A percentile compares a stretch with the other conserved stretches of the same genome.
Evolutionary conservation across 2,329 filamentous ascomycete genomes (phyloP).

Genomic region (Monosporascus sp.): DNA sequence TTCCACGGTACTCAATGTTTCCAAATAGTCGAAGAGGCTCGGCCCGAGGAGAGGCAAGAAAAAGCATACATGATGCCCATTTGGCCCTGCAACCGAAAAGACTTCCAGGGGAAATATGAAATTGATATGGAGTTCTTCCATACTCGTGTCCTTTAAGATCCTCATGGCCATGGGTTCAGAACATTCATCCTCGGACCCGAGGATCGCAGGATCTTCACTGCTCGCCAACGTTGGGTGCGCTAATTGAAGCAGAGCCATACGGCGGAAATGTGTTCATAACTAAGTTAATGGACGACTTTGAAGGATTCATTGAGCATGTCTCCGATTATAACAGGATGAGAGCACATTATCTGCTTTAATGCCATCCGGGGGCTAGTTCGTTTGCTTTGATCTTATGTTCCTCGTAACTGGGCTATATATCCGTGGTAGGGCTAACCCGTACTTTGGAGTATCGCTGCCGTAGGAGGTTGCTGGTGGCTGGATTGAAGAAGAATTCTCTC

Average conservation of each 20-base stretch:
- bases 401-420: no score
- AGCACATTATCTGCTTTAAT: no score
- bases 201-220: neutral
- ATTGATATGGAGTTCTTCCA: neutral
- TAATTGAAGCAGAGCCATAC: neutral
- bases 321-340: neutral
- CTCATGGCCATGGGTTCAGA: neutral
- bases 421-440: no score
- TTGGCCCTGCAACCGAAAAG: neutral
- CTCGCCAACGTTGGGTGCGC: neutral
- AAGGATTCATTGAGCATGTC: neutral
- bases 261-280: neutral
- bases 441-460: no score
- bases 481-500: no score
- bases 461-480: no score
- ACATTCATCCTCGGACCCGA: no score
- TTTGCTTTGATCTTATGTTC: no score
- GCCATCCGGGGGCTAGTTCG: no score
- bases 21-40: neutral
- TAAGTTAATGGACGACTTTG: neutral
- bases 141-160: neutral
- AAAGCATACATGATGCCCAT: neutral
- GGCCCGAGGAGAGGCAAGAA: neutral
- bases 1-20: neutral
- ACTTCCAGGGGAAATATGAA: neutral